Base-by-base conservation (phyloP, 441 rosid species). In the Euphorbia schlechtendalii region DNA sequence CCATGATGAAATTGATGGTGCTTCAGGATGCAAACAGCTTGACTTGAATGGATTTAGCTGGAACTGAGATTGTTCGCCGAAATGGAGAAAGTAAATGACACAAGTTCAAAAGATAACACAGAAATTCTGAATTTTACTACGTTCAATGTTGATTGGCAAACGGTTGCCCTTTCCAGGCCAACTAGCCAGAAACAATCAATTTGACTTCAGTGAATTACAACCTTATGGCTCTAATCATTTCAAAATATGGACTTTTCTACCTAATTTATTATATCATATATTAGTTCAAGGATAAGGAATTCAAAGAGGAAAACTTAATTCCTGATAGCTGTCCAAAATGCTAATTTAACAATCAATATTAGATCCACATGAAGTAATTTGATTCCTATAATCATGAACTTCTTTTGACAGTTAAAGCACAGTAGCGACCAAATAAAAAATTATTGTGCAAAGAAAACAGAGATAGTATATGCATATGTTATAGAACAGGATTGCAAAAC, bases 1-100 rank as follows among this genome's bases (percentile, higher is more conserved):
- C 54, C 85, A 73, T 22, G 89, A 73, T 0, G 95, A 87, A 41
- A 79, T 76, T 65, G 86, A 80, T 64, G 80, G 76, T 27, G 78
- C 84, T 65, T 72, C 83, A 57, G 76, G 74, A 55, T 74, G 86
- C 41, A 84, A 85, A 71, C 96, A 89, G 65, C 77, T 91, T 3
- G 98, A 94, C 73, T 76, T 89, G 71, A 91, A 91, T 77, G 99
- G 96, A 67, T 87, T 85, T 68, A 84, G 95, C 84, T 94, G 96
- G 95, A 82, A 76, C 81, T 91, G 82, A n/a, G n/a, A n/a, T n/a
- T n/a, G n/a, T n/a, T n/a, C n/a, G n/a, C n/a, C n/a, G n/a, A 14
- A 18, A 28, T 64, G 8, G 11, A 45, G 38, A 56, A 62, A 12
- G 38, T 3, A 55, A 45, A 43, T 30, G 20, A 15, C 15, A 41